Percentiles rank a stretch among this genome's conserved stretches.
Evolutionary conservation across 805 yeast genomes (phyloP).

Genomic region (Ogataea methanolica): DNA sequence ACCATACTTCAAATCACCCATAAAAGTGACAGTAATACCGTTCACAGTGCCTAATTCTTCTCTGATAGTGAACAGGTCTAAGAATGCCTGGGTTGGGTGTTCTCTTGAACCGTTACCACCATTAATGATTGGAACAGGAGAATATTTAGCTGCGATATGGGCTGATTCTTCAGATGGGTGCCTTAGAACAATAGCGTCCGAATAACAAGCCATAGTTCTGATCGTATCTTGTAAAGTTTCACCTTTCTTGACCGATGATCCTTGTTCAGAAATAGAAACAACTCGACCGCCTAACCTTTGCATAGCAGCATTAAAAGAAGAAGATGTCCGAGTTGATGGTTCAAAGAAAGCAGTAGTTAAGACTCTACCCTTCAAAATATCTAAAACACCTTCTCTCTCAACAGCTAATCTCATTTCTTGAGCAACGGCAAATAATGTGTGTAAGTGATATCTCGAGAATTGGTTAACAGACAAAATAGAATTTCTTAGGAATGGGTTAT

Average conservation of each 20-base stretch:
- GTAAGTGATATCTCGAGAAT: conserved; percentile 83
- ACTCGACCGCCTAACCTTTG: conserved; percentile 99
- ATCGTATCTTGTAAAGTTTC: conserved; percentile 97
- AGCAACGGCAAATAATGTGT: conserved; percentile 90
- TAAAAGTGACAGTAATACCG: conserved; percentile 95
- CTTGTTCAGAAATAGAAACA: conserved; percentile 74
- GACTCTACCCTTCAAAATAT: conserved; percentile 83
- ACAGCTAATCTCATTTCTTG: conserved; percentile 97
- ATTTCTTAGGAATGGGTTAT: conserved; percentile 88
- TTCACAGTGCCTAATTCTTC: conserved; percentile 98
- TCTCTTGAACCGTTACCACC: conserved; percentile 98
- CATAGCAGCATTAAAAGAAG: conserved; percentile 99
- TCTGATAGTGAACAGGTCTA: conserved; percentile 96
- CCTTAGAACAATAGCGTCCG: conserved; percentile 95
- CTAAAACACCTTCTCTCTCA: conserved; percentile 93
- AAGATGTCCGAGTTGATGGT: conserved; percentile 95
- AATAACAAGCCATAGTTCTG: conserved; percentile 89
- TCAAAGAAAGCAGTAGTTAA: conserved; percentile 95
- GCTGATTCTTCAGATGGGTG: conserved; percentile 94
- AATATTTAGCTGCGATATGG: conserved; percentile 89
- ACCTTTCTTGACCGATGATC: conserved; percentile 97
- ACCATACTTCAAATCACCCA: conserved; percentile 98
- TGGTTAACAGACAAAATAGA: conserved; percentile 86
- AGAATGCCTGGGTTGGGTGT: conserved; percentile 98
- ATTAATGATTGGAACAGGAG: conserved; percentile 94